Base-by-base conservation (phyloP, 352 stramenopile species). In the Pseudoperonospora humuli region DNA sequence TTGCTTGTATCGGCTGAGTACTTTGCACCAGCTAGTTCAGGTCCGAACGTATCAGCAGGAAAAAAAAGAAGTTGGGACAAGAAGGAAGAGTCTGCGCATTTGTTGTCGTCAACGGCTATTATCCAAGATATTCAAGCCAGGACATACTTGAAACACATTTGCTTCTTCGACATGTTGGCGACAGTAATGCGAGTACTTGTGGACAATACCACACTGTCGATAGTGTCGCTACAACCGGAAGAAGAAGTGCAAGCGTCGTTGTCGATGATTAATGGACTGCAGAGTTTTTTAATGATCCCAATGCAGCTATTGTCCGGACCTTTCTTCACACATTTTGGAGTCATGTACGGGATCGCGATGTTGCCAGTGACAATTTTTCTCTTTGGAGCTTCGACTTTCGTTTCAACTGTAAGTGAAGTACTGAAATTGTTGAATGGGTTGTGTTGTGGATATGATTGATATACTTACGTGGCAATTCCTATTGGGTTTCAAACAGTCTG, bases 281-380 rank as follows among this genome's bases (percentile, higher is more conserved):
- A 93, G 48, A 93, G 81, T 42, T 74, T 89, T 19, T 56, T 93
- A 17, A 93, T 93, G 81, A 89, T 93, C 40, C 81, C 81, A 10
- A 72, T 93, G 61, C 81, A 93, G 35, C 41, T 91, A 10, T 57
- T 75, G 2, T 88, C 81, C 0, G 81, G 81, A 3, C 66, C 76
- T 3, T 84, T 91, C 31, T 93, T 91, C 59, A 86, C 75, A 15
- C 78, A 72, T 20, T 91, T 91, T 57, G 80, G 80, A 20, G 80
- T 90, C 36, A 88, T 93, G 77, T 87, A 89, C 42, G 80, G 77
- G 6, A 88, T 93, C 38, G 68, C 61, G 1, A 58, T 79, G 52
- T 61, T 93, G 4, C 81, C 81, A 0, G 52, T 86, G 7, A 68
- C 72, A 0, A 72, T 91, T 5, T 73, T 93, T 20, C 44, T 87